Conservation (phyloP, 2,329 filamentous ascomycete species). For the Exophiala oligosperma region DNA sequence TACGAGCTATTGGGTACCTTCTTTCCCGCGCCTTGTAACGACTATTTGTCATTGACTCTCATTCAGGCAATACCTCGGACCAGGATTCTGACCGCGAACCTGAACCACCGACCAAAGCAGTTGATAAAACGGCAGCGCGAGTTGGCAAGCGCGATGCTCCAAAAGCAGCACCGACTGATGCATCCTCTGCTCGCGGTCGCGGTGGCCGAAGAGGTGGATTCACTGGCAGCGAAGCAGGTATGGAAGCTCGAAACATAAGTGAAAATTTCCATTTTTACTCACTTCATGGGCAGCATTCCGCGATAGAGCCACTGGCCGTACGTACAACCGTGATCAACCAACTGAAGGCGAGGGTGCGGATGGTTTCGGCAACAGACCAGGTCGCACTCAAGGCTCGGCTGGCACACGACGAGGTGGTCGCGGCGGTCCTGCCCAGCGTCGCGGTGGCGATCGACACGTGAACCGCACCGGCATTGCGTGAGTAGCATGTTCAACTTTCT, state of each 20-base stretch:
- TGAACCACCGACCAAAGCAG: slow-evolving; percentile 78
- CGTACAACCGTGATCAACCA: slow-evolving; percentile 78
- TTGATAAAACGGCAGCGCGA: slow-evolving; percentile 78
- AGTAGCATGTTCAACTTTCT: slow-evolving; percentile 32
- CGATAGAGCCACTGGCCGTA: slow-evolving; percentile 77
- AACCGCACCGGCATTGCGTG: slow-evolving; percentile 62
- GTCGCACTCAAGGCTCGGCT: slow-evolving; percentile 39
- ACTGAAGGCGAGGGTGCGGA: slow-evolving; percentile 62
- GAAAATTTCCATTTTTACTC: slow-evolving; percentile 10
- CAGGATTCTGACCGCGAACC: slow-evolving; percentile 72
- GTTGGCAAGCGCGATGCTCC: slow-evolving; percentile 85
- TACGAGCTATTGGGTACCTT: slow-evolving; percentile 94
- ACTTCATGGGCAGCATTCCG: slow-evolving; percentile 69
- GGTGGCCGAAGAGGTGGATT: slow-evolving; percentile 58
- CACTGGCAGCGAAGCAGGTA: slow-evolving; percentile 85
- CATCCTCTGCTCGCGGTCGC: slow-evolving; percentile 40
- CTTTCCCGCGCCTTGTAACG: slow-evolving; percentile 26
- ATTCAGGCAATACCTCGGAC: slow-evolving; percentile 66
- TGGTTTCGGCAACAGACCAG: slow-evolving; percentile 35
- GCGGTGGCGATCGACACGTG: slow-evolving; percentile 60
- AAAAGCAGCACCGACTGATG: slow-evolving; percentile 62
- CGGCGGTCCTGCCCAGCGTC: slow-evolving; percentile 56
- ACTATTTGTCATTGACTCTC: slow-evolving; percentile 19
- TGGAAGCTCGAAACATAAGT: slow-evolving; percentile 43
- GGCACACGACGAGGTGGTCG: slow-evolving; percentile 59